Conservation (phyloP, 495 filamentous ascomycete species). For the Hypomontagnella submonticulosa region DNA sequence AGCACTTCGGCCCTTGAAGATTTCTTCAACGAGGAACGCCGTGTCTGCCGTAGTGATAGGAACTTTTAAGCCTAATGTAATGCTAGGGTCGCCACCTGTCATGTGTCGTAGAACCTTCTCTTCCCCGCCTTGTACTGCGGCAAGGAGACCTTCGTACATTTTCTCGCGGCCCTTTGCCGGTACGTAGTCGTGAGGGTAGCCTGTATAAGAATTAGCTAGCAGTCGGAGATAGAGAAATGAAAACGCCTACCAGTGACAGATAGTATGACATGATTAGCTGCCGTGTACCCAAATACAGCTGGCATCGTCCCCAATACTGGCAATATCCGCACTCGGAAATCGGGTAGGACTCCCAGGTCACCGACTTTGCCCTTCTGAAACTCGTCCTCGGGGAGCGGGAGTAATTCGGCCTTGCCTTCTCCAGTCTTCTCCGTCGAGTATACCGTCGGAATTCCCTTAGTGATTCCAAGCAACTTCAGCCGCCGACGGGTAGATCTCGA, state of each 20-base stretch:
- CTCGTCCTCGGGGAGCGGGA: constrained; percentile 89
- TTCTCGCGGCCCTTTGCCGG: constrained; percentile 86
- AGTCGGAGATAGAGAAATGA: not conserved
- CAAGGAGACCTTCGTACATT: constrained; percentile 84
- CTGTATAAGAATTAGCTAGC: constrained; percentile 47
- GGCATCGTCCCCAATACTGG: constrained; percentile 98
- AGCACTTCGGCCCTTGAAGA: constrained; percentile 84
- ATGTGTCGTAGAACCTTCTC: constrained; percentile 72
- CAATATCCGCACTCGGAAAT: constrained; percentile 92
- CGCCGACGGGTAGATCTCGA: constrained; percentile 84
- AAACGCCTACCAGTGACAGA: constrained; percentile 67
- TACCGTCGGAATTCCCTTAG: constrained; percentile 85
- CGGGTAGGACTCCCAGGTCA: constrained; percentile 86
- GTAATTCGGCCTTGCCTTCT: constrained; percentile 87
- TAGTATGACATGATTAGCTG: constrained; percentile 91
- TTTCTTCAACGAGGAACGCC: constrained; percentile 88
- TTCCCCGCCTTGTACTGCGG: constrained; percentile 75
- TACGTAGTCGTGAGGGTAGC: constrained; percentile 87
- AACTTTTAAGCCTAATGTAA: constrained; percentile 74
- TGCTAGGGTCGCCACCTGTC: constrained; percentile 64
- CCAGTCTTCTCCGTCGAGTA: constrained; percentile 94
- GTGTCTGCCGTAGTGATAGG: constrained; percentile 83
- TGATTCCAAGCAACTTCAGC: constrained; percentile 82
- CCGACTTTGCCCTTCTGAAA: constrained; percentile 87
- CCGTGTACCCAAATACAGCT: constrained; percentile 89